A percentile compares a stretch with the other conserved stretches of the same genome.
Conservation (phyloP, 176 grass and related monocot genomes). For the Rhynchospora breviuscula region DNA sequence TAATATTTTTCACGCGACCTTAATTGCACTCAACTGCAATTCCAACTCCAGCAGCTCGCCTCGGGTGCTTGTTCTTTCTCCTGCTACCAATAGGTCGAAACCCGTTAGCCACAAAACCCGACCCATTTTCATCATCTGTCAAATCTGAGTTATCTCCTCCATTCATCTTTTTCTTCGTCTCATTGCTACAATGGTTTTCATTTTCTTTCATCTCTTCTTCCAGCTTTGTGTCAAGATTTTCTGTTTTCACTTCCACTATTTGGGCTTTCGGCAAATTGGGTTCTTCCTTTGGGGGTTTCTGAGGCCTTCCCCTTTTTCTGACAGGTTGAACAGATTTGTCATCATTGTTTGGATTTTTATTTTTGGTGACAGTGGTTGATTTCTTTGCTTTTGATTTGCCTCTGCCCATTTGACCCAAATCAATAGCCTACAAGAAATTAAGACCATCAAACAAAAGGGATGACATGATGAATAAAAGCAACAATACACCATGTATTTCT, state of each 20-base stretch:
- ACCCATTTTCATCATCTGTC: conserved; percentile 10
- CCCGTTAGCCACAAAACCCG: conserved; percentile 14
- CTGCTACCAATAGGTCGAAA: conserved; percentile 20
- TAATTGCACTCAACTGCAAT: conserved; percentile 9
- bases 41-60: conserved; percentile 18
- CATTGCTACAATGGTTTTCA: not conserved
- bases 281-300: conserved; percentile 8
- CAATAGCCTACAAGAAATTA: not conserved
- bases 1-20: not conserved
- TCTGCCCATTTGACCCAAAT: conserved; percentile 22
- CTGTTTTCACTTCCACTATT: conserved; percentile 6
- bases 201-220: not conserved
- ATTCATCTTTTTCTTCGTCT: not conserved
- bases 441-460: not conserved
- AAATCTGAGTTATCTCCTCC: conserved; percentile 15
- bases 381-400: conserved; percentile 25
- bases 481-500: not conserved
- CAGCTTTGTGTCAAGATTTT: not conserved
- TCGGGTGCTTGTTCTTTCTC: conserved; percentile 25
- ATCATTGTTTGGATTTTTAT: conserved; percentile 5
- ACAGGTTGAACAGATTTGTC: conserved; percentile 17
- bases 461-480: not conserved
- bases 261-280: not conserved
- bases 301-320: conserved; percentile 26
- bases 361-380: conserved; percentile 18